Evolutionary conservation across 257 asterid genomes (phyloP), one percentile per base, ranked within the genome.

Genomic region (Lantana camara): DNA sequence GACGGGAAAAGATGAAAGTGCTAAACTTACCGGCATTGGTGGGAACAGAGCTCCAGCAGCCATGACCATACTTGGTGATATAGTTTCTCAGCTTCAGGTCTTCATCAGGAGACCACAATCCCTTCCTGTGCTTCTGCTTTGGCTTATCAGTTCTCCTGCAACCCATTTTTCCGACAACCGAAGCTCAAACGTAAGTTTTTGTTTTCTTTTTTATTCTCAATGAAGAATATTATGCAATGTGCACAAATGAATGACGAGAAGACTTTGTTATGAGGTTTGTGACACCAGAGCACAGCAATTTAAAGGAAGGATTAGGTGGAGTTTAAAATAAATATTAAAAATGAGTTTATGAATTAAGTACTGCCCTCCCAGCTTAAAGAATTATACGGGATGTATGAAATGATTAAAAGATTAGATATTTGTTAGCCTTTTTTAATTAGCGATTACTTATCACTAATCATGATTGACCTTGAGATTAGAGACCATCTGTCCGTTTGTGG

Each of bases 61-160:
- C 82, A 53, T 80, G 95, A 24, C 96, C 95, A 59, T 88, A 57
- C 4, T 64, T 72, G 41, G 75, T 62, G 40, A 91, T 66, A 60
- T 91, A 78, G 75, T 72, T 76, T 68, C 54, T 88, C 46, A 91
- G 98, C 87, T 81, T 91, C 15, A 76, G 72, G 45, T 91, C 98
- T 77, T 91, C 96, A 37, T 91, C 96, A 0, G 98, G 95, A 1
- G 95, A 86, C 98, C 96, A 91, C 3, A 91, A 55, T 0, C 96
- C 98, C 73, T 83, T 88, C 94, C 73, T 88, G 77, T 77, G 82
- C 80, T 81, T 91, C 67, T 56, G 76, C 71, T 74, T 86, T 53
- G 64, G 46, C 65, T 67, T 82, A 24, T 80, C 90, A 1, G 32
- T 44, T 48, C 48, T 22, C 62, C 71, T 81, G 27, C 57, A 53